These are phyloP conservation scores for Aspergillus ibericus DNA, from an alignment of 2,329 filamentous ascomycete species.

Conservation along the genomic window DNA sequence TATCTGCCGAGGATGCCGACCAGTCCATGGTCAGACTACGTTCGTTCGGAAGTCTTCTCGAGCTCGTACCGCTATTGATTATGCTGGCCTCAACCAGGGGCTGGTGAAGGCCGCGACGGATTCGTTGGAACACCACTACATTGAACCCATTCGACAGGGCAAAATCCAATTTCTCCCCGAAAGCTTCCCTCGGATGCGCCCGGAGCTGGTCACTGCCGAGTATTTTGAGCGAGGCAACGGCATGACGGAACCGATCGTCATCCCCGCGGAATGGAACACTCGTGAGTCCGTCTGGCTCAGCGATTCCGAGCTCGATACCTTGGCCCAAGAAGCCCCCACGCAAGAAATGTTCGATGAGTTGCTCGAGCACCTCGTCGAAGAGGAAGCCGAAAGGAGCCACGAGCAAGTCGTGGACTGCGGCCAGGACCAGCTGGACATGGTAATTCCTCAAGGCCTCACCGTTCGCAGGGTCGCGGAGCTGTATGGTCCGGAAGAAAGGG, in stretches of 20 bases:
- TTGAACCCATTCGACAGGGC: constrained; percentile 65
- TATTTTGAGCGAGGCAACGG: constrained; percentile 63
- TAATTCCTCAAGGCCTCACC: constrained; percentile 64
- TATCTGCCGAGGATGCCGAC: constrained; percentile 61
- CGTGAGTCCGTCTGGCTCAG: constrained; percentile 43
- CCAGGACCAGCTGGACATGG: constrained; percentile 67
- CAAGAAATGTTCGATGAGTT: constrained; percentile 44
- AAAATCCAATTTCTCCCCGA: constrained; percentile 62
- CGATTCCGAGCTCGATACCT: constrained; percentile 26
- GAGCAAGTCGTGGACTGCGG: constrained; percentile 58
- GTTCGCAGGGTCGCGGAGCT: constrained; percentile 64
- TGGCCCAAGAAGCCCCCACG: constrained; percentile 36
- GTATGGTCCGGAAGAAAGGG: constrained; percentile 61
- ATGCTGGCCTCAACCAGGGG: constrained; percentile 66
- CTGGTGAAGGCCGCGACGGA: constrained; percentile 65
- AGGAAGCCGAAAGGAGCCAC: constrained; percentile 25
- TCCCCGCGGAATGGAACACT: constrained; percentile 62
- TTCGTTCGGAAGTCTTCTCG: constrained; percentile 67
- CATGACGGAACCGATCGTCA: constrained; percentile 67
- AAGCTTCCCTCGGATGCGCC: constrained; percentile 62
- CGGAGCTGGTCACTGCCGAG: constrained; percentile 63
- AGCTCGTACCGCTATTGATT: constrained; percentile 66
- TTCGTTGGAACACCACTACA: constrained; percentile 66
- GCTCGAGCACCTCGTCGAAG: constrained; percentile 32
- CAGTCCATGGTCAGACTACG: constrained; percentile 62